Percentiles rank a stretch among this genome's conserved stretches.
phyloP scores from a whole-genome alignment of 305 asterid genomes.

The Fraxinus paxiana region DNA sequence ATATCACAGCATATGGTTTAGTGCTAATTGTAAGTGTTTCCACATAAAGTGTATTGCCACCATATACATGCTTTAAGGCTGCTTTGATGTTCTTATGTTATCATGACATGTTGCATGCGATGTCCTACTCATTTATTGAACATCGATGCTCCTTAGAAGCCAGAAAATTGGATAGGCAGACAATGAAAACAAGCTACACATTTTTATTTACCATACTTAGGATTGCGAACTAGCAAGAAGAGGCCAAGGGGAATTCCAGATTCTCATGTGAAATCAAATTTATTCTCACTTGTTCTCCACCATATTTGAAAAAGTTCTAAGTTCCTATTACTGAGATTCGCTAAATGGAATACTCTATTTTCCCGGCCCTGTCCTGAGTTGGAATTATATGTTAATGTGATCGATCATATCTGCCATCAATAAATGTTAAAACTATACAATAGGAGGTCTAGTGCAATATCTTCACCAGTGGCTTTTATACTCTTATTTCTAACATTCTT shows the following conservation, averaged over 20 bases:
- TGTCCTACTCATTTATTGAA: neutral
- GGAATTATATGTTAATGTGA: neutral
- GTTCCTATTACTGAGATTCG: neutral
- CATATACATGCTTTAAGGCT: neutral
- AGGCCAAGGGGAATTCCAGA: neutral
- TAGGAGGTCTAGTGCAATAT: neutral
- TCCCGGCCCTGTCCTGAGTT: neutral
- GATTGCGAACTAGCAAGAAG: neutral
- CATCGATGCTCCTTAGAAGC: neutral
- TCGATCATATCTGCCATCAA: neutral
- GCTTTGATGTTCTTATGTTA: neutral
- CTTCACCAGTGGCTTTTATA: neutral
- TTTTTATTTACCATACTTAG: neutral
- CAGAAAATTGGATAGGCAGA: neutral
- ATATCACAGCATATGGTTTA: conserved; percentile 64
- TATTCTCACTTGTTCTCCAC: neutral
- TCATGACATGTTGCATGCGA: neutral
- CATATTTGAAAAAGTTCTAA: neutral
- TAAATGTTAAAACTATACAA: neutral
- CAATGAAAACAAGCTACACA: neutral
- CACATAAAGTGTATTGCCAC: neutral
- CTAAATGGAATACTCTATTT: neutral
- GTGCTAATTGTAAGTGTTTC: conserved; percentile 63
- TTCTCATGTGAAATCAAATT: neutral
- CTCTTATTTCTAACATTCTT: neutral